phyloP scores from a whole-genome alignment of 257 asterid genomes.

The Solanum corneliomulleri region DNA sequence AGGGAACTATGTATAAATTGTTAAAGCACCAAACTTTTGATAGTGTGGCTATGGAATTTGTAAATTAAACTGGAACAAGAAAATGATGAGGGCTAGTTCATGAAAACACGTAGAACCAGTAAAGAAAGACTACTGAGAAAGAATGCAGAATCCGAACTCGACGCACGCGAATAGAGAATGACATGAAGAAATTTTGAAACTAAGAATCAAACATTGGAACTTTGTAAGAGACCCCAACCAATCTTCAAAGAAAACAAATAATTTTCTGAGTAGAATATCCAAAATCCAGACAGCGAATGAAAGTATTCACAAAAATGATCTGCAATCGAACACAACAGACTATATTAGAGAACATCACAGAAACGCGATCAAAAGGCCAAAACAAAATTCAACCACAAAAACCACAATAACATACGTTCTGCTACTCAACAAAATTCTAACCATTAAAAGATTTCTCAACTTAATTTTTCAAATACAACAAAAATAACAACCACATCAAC shows the following conservation, averaged over 20 bases:
- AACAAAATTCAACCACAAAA: background rate
- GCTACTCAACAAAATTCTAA: background rate
- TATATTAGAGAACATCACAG: background rate
- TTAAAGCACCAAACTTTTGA: background rate
- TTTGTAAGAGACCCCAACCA: background rate
- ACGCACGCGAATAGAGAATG: constrained; percentile 23
- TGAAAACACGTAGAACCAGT: constrained; percentile 83
- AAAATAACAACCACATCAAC: background rate
- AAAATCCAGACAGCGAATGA: background rate
- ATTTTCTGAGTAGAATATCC: background rate
- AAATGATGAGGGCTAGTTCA: constrained; percentile 20
- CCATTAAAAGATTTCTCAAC: background rate
- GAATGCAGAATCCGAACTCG: constrained; percentile 70
- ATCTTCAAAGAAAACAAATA: background rate
- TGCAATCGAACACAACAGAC: background rate
- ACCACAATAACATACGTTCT: background rate
- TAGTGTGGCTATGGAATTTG: background rate
- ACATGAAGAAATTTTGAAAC: constrained; percentile 22
- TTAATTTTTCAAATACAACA: background rate
- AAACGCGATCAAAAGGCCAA: background rate
- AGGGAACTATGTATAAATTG: background rate
- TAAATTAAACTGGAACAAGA: background rate
- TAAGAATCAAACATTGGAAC: background rate
- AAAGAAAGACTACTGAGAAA: constrained; percentile 80
- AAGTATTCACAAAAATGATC: background rate